A percentile compares a stretch with the other conserved stretches of the same genome.
phyloP scores from a whole-genome alignment of 2,329 filamentous ascomycete genomes.

The Fusarium sp. region DNA sequence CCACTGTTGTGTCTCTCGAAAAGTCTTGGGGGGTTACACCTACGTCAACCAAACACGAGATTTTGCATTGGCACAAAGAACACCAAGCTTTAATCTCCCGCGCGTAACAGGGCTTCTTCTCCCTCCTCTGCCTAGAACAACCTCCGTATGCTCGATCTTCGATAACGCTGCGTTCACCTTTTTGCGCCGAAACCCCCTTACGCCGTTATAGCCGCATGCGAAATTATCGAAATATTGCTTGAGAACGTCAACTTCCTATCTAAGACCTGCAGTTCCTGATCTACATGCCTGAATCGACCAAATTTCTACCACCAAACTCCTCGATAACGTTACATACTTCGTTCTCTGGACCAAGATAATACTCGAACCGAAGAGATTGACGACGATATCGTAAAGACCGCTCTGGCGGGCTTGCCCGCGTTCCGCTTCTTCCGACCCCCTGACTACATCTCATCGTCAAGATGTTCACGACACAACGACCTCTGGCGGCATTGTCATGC shows the following conservation, averaged over 20 bases:
- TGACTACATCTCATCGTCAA: background rate
- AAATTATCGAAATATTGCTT: constrained; percentile 16
- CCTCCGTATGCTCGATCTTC: background rate
- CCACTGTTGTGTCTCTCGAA: constrained; percentile 23
- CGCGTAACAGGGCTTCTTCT: background rate
- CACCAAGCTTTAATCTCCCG: constrained; percentile 23
- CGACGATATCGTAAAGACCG: background rate
- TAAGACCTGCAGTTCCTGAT: constrained; percentile 16
- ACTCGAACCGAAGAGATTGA: background rate
- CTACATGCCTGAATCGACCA: constrained; percentile 12
- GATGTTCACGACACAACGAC: constrained; percentile 21
- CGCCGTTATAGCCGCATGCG: constrained; percentile 6
- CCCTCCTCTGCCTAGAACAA: background rate
- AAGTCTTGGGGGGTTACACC: constrained; percentile 22
- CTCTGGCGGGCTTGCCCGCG: constrained; percentile 39
- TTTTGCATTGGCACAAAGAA: constrained; percentile 35
- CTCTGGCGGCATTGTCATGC: constrained; percentile 14
- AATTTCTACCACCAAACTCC: background rate
- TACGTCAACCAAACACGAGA: constrained; percentile 35
- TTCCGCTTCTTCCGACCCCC: constrained; percentile 36
- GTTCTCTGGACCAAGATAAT: constrained; percentile 7
- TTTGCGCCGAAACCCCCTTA: constrained; percentile 6
- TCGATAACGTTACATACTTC: background rate
- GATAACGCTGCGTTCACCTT: background rate
- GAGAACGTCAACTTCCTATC: constrained; percentile 22